Percentiles rank a stretch among this genome's conserved stretches.
phyloP scores from a whole-genome alignment of 495 filamentous ascomycete genomes.

The Penicillium riverlandense region DNA sequence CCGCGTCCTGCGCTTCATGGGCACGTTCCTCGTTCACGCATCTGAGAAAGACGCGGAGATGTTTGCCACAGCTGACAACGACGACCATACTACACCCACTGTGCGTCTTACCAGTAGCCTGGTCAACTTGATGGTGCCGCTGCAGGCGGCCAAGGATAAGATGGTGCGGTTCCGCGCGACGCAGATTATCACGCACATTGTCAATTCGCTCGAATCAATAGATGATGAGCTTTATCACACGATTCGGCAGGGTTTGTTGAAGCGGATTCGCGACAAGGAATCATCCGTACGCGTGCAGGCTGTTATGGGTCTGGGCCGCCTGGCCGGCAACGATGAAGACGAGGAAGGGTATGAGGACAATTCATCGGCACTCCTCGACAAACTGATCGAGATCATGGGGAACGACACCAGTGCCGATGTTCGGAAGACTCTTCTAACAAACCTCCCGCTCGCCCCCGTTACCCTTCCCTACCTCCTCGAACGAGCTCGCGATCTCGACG shows the following conservation, averaged over 20 bases:
- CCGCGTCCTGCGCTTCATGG: slow-evolving; percentile 74
- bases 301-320: slow-evolving; percentile 76
- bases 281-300: slow-evolving; percentile 86
- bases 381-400: slow-evolving; percentile 85
- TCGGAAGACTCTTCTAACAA: slow-evolving; percentile 77
- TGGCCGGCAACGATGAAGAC: slow-evolving; percentile 75
- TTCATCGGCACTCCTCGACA: slow-evolving; percentile 58
- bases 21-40: slow-evolving; percentile 73
- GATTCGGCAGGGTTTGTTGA: slow-evolving; percentile 66
- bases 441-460: slow-evolving; percentile 69
- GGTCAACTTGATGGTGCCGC: slow-evolving; percentile 57
- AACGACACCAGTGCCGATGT: slow-evolving; percentile 95
- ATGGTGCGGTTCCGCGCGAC: slow-evolving; percentile 83
- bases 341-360: slow-evolving; percentile 65
- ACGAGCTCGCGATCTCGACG: slow-evolving; percentile 82
- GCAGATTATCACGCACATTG: slow-evolving; percentile 80
- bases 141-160: slow-evolving; percentile 81
- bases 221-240: slow-evolving; percentile 84
- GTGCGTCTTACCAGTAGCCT: slow-evolving; percentile 70
- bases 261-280: slow-evolving; percentile 88
- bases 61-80: slow-evolving; percentile 29
- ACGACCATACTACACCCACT: slow-evolving; percentile 62
- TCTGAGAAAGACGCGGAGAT: slow-evolving; percentile 65
- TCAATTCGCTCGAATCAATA: slow-evolving; percentile 83
- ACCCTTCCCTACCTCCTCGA: slow-evolving; percentile 92